Evolutionary conservation across 768 basidiomycete genomes (phyloP).

Genomic region (Boletus huronensis): DNA sequence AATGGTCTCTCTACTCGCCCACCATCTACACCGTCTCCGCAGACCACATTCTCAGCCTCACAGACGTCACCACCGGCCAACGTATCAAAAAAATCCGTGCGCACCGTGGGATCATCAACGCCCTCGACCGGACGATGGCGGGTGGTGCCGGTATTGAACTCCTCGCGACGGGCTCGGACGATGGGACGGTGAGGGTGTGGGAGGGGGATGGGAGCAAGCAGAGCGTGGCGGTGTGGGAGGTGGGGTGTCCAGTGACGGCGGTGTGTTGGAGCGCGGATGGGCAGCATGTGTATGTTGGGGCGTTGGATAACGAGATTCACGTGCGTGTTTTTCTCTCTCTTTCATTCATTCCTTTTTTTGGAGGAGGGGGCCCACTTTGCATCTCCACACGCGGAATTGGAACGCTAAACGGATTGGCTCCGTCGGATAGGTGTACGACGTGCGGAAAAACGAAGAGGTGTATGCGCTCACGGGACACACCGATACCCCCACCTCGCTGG

Average conservation of each 20-base stretch:
- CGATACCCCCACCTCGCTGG: slow-evolving; percentile 92
- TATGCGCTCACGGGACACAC: slow-evolving; percentile 81
- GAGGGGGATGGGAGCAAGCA: slow-evolving; percentile 76
- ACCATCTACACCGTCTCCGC: slow-evolving; percentile 81
- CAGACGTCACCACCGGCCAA: slow-evolving; percentile 81
- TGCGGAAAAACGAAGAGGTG: slow-evolving; percentile 79
- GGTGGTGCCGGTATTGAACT: slow-evolving; percentile 83
- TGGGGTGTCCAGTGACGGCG: slow-evolving; percentile 88
- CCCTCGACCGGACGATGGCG: slow-evolving; percentile 81
- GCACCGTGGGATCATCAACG: slow-evolving; percentile 88
- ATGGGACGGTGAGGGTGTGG: slow-evolving; percentile 90
- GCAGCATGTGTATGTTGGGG: slow-evolving; percentile 83
- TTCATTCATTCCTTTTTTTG: background rate
- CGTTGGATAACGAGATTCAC: slow-evolving; percentile 94
- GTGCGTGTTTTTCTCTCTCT: no score
- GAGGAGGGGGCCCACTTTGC: background rate
- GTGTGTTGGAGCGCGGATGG: slow-evolving; percentile 94
- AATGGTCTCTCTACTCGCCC: slow-evolving; percentile 78
- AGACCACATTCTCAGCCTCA: slow-evolving; percentile 78
- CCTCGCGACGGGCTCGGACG: slow-evolving; percentile 85
- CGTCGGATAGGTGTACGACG: slow-evolving; percentile 70
- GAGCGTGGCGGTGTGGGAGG: slow-evolving; percentile 73
- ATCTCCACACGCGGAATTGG: no score
- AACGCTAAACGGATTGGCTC: background rate
- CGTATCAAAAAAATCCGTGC: slow-evolving; percentile 79